A percentile compares a stretch with the other conserved stretches of the same genome.
phyloP scores from a whole-genome alignment of 2,329 filamentous ascomycete species.

The Beauveria sp. region DNA sequence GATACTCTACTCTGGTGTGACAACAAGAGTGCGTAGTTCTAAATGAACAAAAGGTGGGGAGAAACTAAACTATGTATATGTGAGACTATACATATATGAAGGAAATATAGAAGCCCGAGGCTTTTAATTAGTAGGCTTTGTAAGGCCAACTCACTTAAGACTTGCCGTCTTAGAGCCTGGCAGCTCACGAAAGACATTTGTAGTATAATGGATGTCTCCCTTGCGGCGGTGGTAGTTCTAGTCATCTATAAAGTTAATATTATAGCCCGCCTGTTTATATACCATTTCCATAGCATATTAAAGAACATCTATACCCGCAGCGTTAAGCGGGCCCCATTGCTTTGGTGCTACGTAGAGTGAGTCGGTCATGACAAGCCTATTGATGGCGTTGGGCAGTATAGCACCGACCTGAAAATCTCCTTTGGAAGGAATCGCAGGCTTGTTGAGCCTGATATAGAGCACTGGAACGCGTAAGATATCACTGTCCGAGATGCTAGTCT shows the following conservation, averaged over 20 bases:
- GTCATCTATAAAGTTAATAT: neutral
- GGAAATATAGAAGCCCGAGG: too few relatives aligned
- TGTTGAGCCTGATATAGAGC: neutral
- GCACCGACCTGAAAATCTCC: neutral
- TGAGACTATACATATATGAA: too few relatives aligned
- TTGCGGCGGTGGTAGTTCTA: neutral
- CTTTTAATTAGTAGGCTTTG: too few relatives aligned
- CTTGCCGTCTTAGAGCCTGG: neutral
- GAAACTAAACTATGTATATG: too few relatives aligned
- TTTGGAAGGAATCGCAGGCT: neutral
- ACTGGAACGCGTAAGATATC: neutral
- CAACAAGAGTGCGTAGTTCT: too few relatives aligned
- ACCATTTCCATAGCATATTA: neutral
- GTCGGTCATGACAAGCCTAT: neutral
- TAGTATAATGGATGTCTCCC: neutral
- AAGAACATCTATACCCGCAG: neutral
- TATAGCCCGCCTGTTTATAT: neutral
- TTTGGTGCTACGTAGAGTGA: neutral
- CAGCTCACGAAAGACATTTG: neutral
- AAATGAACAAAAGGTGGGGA: too few relatives aligned
- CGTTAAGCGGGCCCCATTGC: neutral
- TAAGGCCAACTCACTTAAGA: too few relatives aligned
- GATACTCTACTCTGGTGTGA: too few relatives aligned
- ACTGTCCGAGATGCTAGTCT: neutral
- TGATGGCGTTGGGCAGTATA: neutral